phyloP scores from a whole-genome alignment of 2,329 filamentous ascomycete species.

The Lachnellula arida region DNA sequence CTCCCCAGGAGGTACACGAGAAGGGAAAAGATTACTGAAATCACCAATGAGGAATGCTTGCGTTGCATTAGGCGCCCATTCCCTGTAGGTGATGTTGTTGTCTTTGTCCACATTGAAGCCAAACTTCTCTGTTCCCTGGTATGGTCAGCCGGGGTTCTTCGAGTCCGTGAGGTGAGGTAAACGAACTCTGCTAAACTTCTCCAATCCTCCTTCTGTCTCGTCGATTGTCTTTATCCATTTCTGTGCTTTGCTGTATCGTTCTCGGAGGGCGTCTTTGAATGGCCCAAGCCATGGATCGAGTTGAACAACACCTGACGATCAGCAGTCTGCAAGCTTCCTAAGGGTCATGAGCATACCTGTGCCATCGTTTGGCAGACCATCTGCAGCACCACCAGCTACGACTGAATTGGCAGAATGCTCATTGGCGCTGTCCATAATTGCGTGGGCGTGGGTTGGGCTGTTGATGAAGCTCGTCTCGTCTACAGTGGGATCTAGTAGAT shows the following conservation, averaged over 20 bases:
- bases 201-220: constrained; percentile 78
- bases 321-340: constrained; percentile 8
- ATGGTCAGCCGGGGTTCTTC: constrained; percentile 10
- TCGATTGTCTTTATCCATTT: constrained; percentile 84
- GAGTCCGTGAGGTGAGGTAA: not conserved
- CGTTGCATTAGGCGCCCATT: constrained; percentile 92
- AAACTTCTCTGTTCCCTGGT: constrained; percentile 76
- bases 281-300: constrained; percentile 88
- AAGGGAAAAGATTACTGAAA: constrained; percentile 61
- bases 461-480: too few relatives aligned
- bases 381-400: constrained; percentile 37
- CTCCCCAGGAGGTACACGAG: constrained; percentile 5
- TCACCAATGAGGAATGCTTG: constrained; percentile 86
- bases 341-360: constrained; percentile 51
- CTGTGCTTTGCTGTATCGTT: constrained; percentile 73
- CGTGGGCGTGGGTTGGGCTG: not conserved
- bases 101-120: constrained; percentile 78
- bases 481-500: too few relatives aligned
- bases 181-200: constrained; percentile 79
- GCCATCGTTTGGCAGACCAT: constrained; percentile 60
- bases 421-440: constrained; percentile 28
- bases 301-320: constrained; percentile 66
- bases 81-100: constrained; percentile 83
- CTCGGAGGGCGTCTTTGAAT: constrained; percentile 71
- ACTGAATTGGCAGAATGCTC: constrained; percentile 27